These are phyloP conservation scores for Magnusiomyces paraingens DNA, from an alignment of 1,139 yeast species.

Conservation along the genomic window DNA sequence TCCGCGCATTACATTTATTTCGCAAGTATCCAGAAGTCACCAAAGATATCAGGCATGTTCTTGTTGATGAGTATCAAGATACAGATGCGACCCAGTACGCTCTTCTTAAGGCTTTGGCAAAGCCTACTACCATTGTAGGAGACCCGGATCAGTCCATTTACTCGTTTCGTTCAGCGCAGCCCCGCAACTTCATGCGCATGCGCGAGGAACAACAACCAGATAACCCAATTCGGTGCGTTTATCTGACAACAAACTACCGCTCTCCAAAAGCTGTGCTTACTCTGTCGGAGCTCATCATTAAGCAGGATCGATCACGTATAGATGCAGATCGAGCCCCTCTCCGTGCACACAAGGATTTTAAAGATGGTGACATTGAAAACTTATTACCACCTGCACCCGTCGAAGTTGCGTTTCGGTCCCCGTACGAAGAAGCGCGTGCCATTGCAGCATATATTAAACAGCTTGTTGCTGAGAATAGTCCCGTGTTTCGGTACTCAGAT, in stretches of 20 bases:
- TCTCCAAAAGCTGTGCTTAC: constrained; percentile 64
- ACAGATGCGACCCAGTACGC: constrained; percentile 72
- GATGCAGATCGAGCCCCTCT: constrained; percentile 13
- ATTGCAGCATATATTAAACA: constrained; percentile 48
- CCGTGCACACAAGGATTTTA: too few relatives aligned
- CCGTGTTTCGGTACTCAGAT: constrained; percentile 44
- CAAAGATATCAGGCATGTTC: constrained; percentile 54
- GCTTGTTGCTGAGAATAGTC: constrained; percentile 24
- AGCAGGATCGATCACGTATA: constrained; percentile 41
- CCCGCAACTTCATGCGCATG: constrained; percentile 62
- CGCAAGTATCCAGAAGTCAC: constrained; percentile 42
- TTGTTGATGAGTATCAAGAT: constrained; percentile 94
- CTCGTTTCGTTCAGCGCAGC: constrained; percentile 61
- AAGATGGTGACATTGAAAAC: too few relatives aligned
- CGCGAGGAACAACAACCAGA: constrained; percentile 35
- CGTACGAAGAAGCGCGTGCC: constrained; percentile 50
- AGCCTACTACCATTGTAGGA: constrained; percentile 64
- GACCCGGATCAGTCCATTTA: constrained; percentile 96
- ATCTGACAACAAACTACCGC: constrained; percentile 67
- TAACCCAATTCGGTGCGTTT: constrained; percentile 31
- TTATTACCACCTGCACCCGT: too few relatives aligned
- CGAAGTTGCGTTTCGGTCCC: constrained; percentile 37
- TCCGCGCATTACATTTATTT: constrained; percentile 50
- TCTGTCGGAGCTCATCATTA: constrained; percentile 62
- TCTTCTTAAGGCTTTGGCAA: constrained; percentile 55